These are phyloP conservation scores for Petunia hybrid DNA, from an alignment of 305 asterid species.

Conservation along the genomic window DNA sequence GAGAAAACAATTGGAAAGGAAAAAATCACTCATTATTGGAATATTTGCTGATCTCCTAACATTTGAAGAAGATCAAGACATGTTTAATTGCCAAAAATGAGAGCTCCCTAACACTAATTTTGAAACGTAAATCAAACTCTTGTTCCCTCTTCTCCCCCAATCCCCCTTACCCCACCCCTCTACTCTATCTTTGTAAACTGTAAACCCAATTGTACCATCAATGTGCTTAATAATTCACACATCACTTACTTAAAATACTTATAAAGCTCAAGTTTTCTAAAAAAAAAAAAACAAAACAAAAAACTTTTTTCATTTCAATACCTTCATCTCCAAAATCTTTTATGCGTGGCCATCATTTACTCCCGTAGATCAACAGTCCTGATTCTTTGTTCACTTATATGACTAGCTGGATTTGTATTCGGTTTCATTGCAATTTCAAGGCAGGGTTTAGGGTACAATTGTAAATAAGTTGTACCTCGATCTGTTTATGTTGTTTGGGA, in stretches of 20 bases:
- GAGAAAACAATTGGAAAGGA: no score
- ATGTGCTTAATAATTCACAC: background rate
- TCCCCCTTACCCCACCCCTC: no score
- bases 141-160: background rate
- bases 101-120: background rate
- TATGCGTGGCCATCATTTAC: slow-evolving; percentile 68
- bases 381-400: slow-evolving; percentile 53
- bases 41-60: no score
- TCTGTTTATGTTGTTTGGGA: slow-evolving; percentile 94
- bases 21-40: no score
- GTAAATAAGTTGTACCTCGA: slow-evolving; percentile 61
- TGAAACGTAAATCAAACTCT: background rate
- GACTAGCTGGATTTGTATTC: slow-evolving; percentile 58
- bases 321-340: slow-evolving; percentile 83
- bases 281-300: background rate
- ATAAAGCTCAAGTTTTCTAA: background rate
- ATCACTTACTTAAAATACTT: background rate
- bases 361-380: slow-evolving; percentile 65
- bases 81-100: background rate
- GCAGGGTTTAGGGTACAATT: slow-evolving; percentile 47
- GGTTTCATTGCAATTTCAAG: slow-evolving; percentile 61
- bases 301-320: slow-evolving; percentile 40
- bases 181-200: background rate
- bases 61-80: no score
- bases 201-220: background rate